Base-by-base conservation (phyloP, 495 filamentous ascomycete genomes). In the Monascus purpureus region DNA sequence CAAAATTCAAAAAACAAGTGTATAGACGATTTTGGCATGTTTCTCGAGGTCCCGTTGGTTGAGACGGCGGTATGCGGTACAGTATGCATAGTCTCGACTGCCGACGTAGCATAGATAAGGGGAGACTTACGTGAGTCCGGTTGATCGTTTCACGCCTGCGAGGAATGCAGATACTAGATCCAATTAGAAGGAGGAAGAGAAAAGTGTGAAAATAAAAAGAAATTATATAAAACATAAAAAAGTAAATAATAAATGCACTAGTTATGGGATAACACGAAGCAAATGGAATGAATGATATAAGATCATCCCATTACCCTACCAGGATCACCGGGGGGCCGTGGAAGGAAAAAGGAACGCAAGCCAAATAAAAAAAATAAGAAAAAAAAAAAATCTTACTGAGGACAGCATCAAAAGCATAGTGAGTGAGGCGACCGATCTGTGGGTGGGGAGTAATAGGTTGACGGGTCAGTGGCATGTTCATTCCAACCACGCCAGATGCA, bases 391-490 rank as follows among this genome's bases (percentile, higher is more conserved):
- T n/a, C 79, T 43, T 69, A 93, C 84, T 58, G 41, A 96, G 73
- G 19, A 96, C 83, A 40, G 90, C 92, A 61, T 97, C 90, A 46
- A 97, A 87, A 47, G 85, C 84, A 64, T 90, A 94, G 64, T 97
- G 90, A 45, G 78, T 79, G 38, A 97, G 52, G 55, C 81, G 73
- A 59, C 86, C 90, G 60, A 97, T 66, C 92, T 96, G 72, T 55
- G 56, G 35, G 24, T 17, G 25, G 22, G n/a, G 2, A 26, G 20
- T 12, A n/a, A n/a, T n/a, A n/a, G n/a, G n/a, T n/a, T n/a, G n/a
- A n/a, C 12, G 24, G 15, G 33, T 45, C 37, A 47, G 36, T 36
- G 25, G 39, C 25, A 15, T 29, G 32, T 26, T 35, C 26, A 22
- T n/a, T n/a, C 19, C 12, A 3, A 24, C 18, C 13, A 19, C 17